Base-by-base conservation (phyloP, 2,329 filamentous ascomycete species). In the Exophiala xenobiotica region DNA sequence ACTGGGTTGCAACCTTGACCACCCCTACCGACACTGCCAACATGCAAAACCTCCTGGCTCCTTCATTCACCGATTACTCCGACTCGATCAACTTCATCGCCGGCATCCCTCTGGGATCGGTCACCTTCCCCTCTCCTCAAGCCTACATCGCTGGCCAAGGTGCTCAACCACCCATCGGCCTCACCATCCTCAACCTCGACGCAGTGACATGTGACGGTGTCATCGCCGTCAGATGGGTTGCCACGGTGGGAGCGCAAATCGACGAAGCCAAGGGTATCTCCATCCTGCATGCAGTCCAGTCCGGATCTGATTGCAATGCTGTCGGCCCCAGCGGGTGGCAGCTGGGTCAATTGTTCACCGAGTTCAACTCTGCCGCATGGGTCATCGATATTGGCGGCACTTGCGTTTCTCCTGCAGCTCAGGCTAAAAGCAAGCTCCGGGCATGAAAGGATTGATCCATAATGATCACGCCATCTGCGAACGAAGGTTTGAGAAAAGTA, bases 361-460 rank as follows among this genome's bases (percentile, higher is more conserved):
- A 70, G 61, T 70, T 69, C 57, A 69, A 70, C 61, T 57, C 54
- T 4, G 58, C 56, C 26, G 56, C 48, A n/a, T 61, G 58, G 58
- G 20, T 53, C 23, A 24, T 41, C 6, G 53, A 61, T 35, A 51
- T 61, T 37, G 58, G 58, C 16, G 57, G 55, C 27, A 51, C 51
- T 29, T 46, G 35, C 51, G 39, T 54, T 41, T 54, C 48, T 35
- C 55, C 49, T 37, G 16, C 48, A 11, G 46, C 46, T 26, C 38
- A 20, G 19, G 19, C 48, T 24, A 23, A 31, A 1, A 29, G 38
- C 29, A 38, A 43, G 50, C 33, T 49, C 38, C 43, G 29, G 20
- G 37, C 12, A 18, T 51, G 27, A 42, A 16, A 19, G 27, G 26
- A 2, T 11, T 4, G 4, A 12, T 14, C 5, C 2, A 3, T 4